Percentiles rank a stretch among this genome's conserved stretches.
These are phyloP conservation scores for Corchorus capsularis DNA, from an alignment of 345 rosid genomes.

Conservation along the genomic window DNA sequence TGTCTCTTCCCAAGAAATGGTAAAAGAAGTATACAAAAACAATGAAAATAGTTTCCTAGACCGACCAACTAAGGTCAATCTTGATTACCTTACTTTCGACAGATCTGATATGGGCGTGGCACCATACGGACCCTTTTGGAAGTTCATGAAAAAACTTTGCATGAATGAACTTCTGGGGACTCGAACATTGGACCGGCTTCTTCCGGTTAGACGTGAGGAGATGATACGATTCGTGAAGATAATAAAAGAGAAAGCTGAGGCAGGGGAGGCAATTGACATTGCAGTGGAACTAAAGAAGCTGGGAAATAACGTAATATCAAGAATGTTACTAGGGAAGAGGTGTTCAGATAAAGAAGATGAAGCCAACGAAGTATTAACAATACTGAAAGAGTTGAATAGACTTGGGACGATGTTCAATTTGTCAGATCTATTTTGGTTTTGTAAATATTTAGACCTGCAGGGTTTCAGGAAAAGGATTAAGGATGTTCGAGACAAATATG, in stretches of 20 bases:
- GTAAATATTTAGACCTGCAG: constrained; percentile 56
- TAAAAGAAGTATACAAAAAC: constrained; percentile 60
- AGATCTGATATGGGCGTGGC: too few species aligned
- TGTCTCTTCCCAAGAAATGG: constrained; percentile 55
- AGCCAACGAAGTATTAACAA: constrained; percentile 49
- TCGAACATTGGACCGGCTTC: constrained; percentile 46
- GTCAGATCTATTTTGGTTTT: constrained; percentile 71
- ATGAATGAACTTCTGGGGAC: constrained; percentile 65
- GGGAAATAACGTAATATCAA: constrained; percentile 57
- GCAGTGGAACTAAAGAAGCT: constrained; percentile 56
- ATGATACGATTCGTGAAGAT: constrained; percentile 36
- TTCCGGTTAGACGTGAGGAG: constrained; percentile 50
- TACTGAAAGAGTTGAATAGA: constrained; percentile 60
- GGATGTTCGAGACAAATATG: constrained; percentile 59
- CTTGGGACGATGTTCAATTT: constrained; percentile 57
- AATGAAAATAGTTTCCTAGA: constrained; percentile 57
- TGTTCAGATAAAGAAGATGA: constrained; percentile 40
- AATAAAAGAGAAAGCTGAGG: constrained; percentile 41
- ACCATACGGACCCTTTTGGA: too few species aligned
- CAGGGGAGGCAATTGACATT: constrained; percentile 40
- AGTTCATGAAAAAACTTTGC: constrained; percentile 74
- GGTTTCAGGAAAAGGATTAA: constrained; percentile 61
- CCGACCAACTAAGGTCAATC: constrained; percentile 50
- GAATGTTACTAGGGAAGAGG: constrained; percentile 57
- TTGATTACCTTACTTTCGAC: too few species aligned